Evolutionary conservation across 495 filamentous ascomycete genomes (phyloP).

Genomic region (Annulohypoxylon stygium): DNA sequence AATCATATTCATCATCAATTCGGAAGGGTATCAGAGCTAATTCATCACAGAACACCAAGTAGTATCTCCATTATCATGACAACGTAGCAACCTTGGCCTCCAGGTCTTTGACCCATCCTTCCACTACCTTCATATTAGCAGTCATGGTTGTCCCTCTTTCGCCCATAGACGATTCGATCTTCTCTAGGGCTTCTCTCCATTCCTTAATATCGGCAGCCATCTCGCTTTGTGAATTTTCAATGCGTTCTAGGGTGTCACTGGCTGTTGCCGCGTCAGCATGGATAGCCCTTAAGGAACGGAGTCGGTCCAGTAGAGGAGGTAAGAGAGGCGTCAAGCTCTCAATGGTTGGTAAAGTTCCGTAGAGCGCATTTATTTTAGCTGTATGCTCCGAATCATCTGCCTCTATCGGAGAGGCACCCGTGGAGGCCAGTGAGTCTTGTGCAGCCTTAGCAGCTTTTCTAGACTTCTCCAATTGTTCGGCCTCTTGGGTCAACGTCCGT

Average conservation of each 20-base stretch:
- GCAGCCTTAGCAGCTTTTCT: conserved; percentile 78
- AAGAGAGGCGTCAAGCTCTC: conserved; percentile 87
- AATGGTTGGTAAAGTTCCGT: conserved; percentile 88
- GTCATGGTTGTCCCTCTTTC: conserved; percentile 76
- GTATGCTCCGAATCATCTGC: conserved; percentile 72
- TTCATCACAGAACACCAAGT: conserved; percentile 15
- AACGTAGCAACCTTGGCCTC: conserved; percentile 78
- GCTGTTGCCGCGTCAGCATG: conserved; percentile 91
- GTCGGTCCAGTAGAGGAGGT: conserved; percentile 85
- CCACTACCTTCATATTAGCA: conserved; percentile 82
- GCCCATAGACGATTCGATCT: conserved; percentile 78
- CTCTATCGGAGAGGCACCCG: conserved; percentile 55
- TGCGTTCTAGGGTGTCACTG: conserved; percentile 77
- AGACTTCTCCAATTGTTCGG: conserved; percentile 79
- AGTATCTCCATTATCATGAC: conserved; percentile 46
- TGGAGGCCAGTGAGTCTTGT: conserved; percentile 68
- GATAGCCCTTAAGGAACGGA: conserved; percentile 84
- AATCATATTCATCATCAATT: conserved; percentile 18
- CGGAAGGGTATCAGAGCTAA: conserved; percentile 37
- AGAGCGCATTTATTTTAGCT: conserved; percentile 92
- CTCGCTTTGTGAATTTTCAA: conserved; percentile 84
- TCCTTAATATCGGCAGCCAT: conserved; percentile 85
- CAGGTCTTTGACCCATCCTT: conserved; percentile 89
- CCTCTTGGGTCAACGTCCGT: conserved; percentile 80
- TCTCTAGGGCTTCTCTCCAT: conserved; percentile 86